phyloP scores from a whole-genome alignment of 1,284 basidiomycete genomes.

The Fomitopsis schrenkii region DNA sequence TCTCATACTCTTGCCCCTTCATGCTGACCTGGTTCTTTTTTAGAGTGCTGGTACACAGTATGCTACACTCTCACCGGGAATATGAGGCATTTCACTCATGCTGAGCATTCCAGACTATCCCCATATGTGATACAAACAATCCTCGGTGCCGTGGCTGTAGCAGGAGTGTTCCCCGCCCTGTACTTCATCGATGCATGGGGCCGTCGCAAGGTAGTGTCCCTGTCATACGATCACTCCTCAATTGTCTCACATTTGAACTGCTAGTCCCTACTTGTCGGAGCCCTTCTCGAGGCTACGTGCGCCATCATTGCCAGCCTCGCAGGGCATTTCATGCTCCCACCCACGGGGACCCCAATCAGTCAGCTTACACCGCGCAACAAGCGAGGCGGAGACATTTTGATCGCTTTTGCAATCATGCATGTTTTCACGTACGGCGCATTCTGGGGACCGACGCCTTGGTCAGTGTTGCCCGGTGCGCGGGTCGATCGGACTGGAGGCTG shows the following conservation, averaged over 20 bases:
- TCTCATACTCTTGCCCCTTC: not conserved
- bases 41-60: constrained; percentile 59
- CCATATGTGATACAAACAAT: constrained; percentile 75
- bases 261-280: constrained; percentile 64
- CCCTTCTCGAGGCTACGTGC: constrained; percentile 58
- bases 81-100: not conserved
- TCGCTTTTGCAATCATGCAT: constrained; percentile 75
- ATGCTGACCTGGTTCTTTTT: not conserved
- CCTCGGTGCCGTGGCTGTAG: constrained; percentile 65
- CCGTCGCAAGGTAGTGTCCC: constrained; percentile 45
- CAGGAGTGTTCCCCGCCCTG: constrained; percentile 61
- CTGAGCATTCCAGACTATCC: constrained; percentile 38
- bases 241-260: not conserved
- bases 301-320: constrained; percentile 68
- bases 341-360: constrained; percentile 40
- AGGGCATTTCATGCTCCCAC: constrained; percentile 64
- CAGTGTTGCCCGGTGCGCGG: not conserved
- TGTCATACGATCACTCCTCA: not conserved
- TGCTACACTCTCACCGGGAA: constrained; percentile 18
- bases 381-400: constrained; percentile 58
- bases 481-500: not conserved
- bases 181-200: constrained; percentile 66
- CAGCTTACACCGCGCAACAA: constrained; percentile 52
- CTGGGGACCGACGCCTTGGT: constrained; percentile 62
- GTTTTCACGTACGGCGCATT: constrained; percentile 70